Conservation (phyloP, 139 green algal genomes). For the Coccomyxa sp. region DNA sequence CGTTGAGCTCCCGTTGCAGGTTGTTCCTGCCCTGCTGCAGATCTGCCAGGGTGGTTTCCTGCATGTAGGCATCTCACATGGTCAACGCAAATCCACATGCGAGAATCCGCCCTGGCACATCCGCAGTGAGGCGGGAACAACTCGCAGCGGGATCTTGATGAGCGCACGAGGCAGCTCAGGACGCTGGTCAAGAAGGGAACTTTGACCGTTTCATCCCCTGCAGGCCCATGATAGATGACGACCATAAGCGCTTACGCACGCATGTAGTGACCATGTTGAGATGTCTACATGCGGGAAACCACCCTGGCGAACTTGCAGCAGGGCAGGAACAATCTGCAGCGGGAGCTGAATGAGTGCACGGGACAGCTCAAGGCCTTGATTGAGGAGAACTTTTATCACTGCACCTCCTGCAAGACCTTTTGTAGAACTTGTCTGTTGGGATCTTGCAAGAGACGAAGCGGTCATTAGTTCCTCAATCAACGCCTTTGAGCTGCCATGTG, state of each 20-base stretch:
- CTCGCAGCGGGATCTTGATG: too few species aligned
- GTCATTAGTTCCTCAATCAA: too few species aligned
- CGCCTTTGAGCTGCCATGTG: too few species aligned
- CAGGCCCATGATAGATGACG: too few species aligned
- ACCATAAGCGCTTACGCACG: too few species aligned
- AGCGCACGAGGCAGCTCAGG: too few species aligned
- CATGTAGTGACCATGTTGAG: too few species aligned
- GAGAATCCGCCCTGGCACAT: slow-evolving; percentile 44
- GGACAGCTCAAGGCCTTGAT: slow-evolving; percentile 74
- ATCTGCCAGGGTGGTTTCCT: slow-evolving; percentile 45
- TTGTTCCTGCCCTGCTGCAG: slow-evolving; percentile 52
- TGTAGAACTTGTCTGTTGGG: too few species aligned
- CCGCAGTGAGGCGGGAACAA: slow-evolving; percentile 63
- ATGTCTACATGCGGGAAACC: slow-evolving; percentile 36
- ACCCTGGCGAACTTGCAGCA: slow-evolving; percentile 45
- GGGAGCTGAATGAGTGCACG: slow-evolving; percentile 68
- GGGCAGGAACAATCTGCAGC: slow-evolving; percentile 47
- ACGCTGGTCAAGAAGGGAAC: too few species aligned
- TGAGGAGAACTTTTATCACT: slow-evolving; percentile 90
- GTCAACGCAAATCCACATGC: too few species aligned
- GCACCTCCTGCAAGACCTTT: slow-evolving; percentile 83
- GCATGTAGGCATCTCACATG: slow-evolving; percentile 9
- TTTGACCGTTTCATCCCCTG: not conserved
- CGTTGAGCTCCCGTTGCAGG: slow-evolving; percentile 55
- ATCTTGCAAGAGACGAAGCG: not conserved